These are phyloP conservation scores for Castanea mollissima DNA, from an alignment of 306 rosid species.

Conservation along the genomic window DNA sequence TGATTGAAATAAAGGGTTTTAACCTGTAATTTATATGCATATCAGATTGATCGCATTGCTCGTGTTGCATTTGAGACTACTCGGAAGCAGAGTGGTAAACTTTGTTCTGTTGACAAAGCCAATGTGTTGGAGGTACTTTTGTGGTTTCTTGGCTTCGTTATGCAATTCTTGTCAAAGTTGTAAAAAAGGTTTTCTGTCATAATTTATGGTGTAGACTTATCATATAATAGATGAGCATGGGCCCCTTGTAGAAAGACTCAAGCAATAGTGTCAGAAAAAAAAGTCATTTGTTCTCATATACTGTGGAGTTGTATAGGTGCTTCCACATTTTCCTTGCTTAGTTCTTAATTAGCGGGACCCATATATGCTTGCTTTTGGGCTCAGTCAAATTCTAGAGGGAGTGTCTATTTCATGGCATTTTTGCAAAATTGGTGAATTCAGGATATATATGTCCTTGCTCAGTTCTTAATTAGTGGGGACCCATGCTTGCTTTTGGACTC, in stretches of 20 bases:
- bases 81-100: conserved; percentile 65
- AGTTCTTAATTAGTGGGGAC: too few species aligned
- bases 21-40: conserved; percentile 20
- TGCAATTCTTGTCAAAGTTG: conserved; percentile 2
- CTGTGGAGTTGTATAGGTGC: background rate
- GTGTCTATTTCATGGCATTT: too few species aligned
- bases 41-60: conserved; percentile 87
- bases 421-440: too few species aligned
- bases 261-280: background rate
- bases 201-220: background rate
- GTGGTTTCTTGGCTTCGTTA: background rate
- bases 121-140: conserved; percentile 86
- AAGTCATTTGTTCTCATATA: background rate
- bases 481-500: too few species aligned
- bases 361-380: too few species aligned
- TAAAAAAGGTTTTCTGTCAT: background rate
- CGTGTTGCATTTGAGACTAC: conserved; percentile 86
- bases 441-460: too few species aligned
- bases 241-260: background rate
- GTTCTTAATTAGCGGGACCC: too few species aligned
- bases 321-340: too few species aligned
- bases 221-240: background rate
- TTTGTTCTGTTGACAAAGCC: conserved; percentile 94
- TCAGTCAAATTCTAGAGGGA: too few species aligned
- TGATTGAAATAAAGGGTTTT: conserved; percentile 1